A percentile compares a stretch with the other conserved stretches of the same genome.
Evolutionary conservation across 2,329 filamentous ascomycete species (phyloP).

Genomic region (Paracorniculantispora psalliotae): DNA sequence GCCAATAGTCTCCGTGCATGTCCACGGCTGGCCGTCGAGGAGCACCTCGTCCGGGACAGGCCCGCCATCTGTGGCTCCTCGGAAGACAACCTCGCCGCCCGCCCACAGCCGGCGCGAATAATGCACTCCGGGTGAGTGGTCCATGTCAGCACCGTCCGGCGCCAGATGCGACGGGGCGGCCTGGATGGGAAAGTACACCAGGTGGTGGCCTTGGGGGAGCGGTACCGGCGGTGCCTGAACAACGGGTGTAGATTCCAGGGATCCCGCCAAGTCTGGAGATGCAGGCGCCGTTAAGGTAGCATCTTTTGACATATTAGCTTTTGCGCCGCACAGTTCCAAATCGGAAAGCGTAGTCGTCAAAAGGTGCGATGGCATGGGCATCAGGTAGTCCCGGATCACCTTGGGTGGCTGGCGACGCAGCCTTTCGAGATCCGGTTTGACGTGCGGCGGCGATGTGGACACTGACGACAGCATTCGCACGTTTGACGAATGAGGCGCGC

Average conservation of each 20-base stretch:
- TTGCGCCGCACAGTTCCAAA: slow-evolving; percentile 25
- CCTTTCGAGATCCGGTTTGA: slow-evolving; percentile 16
- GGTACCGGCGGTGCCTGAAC: slow-evolving; percentile 22
- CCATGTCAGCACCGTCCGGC: slow-evolving; percentile 77
- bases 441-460: neutral
- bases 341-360: slow-evolving; percentile 58
- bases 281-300: neutral
- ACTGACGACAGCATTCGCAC: neutral
- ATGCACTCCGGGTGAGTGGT: slow-evolving; percentile 67
- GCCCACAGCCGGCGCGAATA: slow-evolving; percentile 85
- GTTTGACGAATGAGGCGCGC: neutral
- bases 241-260: slow-evolving; percentile 14
- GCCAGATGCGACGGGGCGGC: slow-evolving; percentile 58
- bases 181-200: slow-evolving; percentile 80
- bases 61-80: slow-evolving; percentile 16
- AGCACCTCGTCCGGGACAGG: slow-evolving; percentile 26
- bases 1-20: slow-evolving; percentile 43
- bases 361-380: slow-evolving; percentile 59
- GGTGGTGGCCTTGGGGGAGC: slow-evolving; percentile 67
- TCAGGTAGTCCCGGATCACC: slow-evolving; percentile 40
- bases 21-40: slow-evolving; percentile 34
- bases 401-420: slow-evolving; percentile 27
- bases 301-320: neutral
- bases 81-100: slow-evolving; percentile 65
- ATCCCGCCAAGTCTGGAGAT: neutral